These are phyloP conservation scores for Microsporum canis DNA, from an alignment of 2,329 filamentous ascomycete genomes.

Conservation along the genomic window DNA sequence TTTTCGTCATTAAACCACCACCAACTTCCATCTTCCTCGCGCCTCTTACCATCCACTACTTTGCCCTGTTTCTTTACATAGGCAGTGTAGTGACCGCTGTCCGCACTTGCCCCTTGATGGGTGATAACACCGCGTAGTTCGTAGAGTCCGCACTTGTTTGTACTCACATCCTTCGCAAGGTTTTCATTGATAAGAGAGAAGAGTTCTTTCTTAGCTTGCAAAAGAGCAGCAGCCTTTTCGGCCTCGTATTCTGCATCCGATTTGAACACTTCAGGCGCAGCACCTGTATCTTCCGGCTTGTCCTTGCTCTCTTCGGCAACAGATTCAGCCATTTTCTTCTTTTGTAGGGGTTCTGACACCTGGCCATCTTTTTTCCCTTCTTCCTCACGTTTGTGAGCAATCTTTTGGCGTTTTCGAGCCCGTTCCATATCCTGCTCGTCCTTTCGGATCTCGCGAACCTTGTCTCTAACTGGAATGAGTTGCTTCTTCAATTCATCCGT, in stretches of 20 bases:
- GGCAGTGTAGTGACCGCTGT: slow-evolving; percentile 95
- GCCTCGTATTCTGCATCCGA: slow-evolving; percentile 87
- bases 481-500: slow-evolving; percentile 75
- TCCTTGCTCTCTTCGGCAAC: slow-evolving; percentile 46
- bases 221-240: slow-evolving; percentile 63
- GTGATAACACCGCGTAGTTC: slow-evolving; percentile 90
- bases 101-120: slow-evolving; percentile 90
- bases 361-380: slow-evolving; percentile 33
- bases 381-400: slow-evolving; percentile 46
- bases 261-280: slow-evolving; percentile 70
- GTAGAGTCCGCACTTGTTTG: slow-evolving; percentile 90
- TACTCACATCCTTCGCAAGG: slow-evolving; percentile 63
- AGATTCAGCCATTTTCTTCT: slow-evolving; percentile 39
- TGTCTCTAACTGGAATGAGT: slow-evolving; percentile 85
- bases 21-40: slow-evolving; percentile 85
- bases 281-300: slow-evolving; percentile 56
- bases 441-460: slow-evolving; percentile 87
- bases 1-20: slow-evolving; percentile 99
- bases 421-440: slow-evolving; percentile 90
- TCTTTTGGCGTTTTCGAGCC: slow-evolving; percentile 82
- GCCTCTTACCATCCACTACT: slow-evolving; percentile 54
- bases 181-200: slow-evolving; percentile 63
- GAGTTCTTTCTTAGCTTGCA: slow-evolving; percentile 78
- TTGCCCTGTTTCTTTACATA: slow-evolving; percentile 85
- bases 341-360: slow-evolving; percentile 33